Percentiles rank a stretch among this genome's conserved stretches.
These are phyloP conservation scores for Boletus insuetus DNA, from an alignment of 768 basidiomycete species.

Conservation along the genomic window DNA sequence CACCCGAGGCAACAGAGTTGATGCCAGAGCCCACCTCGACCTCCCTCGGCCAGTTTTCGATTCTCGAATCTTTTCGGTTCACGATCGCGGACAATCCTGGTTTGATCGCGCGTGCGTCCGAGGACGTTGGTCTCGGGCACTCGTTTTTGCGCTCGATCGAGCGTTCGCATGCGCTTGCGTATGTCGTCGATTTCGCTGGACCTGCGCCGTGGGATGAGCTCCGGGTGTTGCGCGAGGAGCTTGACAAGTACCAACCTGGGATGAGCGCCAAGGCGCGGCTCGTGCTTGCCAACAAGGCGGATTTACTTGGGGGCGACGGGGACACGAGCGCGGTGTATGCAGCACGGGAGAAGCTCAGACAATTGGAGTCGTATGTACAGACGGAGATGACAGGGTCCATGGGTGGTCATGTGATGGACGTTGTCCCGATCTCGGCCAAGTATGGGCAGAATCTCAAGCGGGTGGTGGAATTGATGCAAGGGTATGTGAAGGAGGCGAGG, in stretches of 20 bases:
- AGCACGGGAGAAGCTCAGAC: constrained; percentile 55
- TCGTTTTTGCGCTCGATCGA: constrained; percentile 93
- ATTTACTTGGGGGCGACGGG: constrained; percentile 59
- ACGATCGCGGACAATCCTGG: constrained; percentile 98
- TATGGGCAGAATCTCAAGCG: constrained; percentile 75
- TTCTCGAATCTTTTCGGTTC: constrained; percentile 79
- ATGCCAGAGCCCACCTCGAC: not conserved
- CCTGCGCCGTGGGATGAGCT: constrained; percentile 79
- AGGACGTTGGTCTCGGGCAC: constrained; percentile 91
- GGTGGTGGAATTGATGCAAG: constrained; percentile 65
- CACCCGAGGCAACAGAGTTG: not conserved
- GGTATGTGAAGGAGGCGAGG: constrained; percentile 58
- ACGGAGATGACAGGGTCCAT: constrained; percentile 36
- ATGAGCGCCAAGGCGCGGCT: constrained; percentile 75
- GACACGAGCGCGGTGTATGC: constrained; percentile 46
- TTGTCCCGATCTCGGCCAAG: constrained; percentile 85
- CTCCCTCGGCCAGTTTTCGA: constrained; percentile 46
- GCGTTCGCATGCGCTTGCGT: constrained; percentile 83
- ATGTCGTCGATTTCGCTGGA: constrained; percentile 85
- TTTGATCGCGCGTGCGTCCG: constrained; percentile 77
- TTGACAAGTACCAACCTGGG: constrained; percentile 77
- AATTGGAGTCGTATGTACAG: constrained; percentile 56
- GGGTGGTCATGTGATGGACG: constrained; percentile 44
- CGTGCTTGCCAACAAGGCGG: constrained; percentile 95
- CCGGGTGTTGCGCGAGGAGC: constrained; percentile 67